A percentile compares a stretch with the other conserved stretches of the same genome.
Evolutionary conservation across 2,329 filamentous ascomycete genomes (phyloP).

Genomic region (Aspergillus novoparasiticus): DNA sequence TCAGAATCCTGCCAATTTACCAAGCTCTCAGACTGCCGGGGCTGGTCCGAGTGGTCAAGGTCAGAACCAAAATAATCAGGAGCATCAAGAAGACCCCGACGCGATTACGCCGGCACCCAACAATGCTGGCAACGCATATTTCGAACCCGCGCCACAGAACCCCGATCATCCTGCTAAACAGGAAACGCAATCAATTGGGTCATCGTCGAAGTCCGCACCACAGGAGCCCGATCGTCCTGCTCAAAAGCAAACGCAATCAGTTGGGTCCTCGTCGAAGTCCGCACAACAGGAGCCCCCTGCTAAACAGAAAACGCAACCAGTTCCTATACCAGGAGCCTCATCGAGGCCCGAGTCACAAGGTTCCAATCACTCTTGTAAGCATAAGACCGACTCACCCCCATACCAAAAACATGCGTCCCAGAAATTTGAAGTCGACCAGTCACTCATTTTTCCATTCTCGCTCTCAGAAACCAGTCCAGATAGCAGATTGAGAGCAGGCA

Average conservation of each 20-base stretch:
- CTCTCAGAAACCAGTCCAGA: not conserved
- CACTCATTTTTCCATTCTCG: not conserved
- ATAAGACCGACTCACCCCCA: not conserved
- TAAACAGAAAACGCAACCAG: too few relatives aligned
- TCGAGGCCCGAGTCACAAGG: not conserved
- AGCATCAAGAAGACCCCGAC: not conserved
- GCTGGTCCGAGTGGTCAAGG: not conserved
- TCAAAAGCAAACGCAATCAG: too few relatives aligned
- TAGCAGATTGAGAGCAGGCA: not conserved
- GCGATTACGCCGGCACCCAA: not conserved
- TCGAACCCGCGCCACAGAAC: too few relatives aligned
- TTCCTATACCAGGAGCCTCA: too few relatives aligned
- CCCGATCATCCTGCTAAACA: too few relatives aligned
- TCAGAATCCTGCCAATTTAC: not conserved
- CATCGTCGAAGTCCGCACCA: too few relatives aligned
- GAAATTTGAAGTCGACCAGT: not conserved
- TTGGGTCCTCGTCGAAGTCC: too few relatives aligned
- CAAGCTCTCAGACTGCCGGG: not conserved
- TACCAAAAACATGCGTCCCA: not conserved
- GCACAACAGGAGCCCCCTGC: too few relatives aligned
- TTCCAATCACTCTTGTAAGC: not conserved
- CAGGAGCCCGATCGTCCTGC: too few relatives aligned
- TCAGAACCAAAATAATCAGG: not conserved
- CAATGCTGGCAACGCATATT: not conserved
- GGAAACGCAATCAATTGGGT: too few relatives aligned